Conservation (phyloP, 345 rosid genomes). For the Dipteronia sinensis region DNA sequence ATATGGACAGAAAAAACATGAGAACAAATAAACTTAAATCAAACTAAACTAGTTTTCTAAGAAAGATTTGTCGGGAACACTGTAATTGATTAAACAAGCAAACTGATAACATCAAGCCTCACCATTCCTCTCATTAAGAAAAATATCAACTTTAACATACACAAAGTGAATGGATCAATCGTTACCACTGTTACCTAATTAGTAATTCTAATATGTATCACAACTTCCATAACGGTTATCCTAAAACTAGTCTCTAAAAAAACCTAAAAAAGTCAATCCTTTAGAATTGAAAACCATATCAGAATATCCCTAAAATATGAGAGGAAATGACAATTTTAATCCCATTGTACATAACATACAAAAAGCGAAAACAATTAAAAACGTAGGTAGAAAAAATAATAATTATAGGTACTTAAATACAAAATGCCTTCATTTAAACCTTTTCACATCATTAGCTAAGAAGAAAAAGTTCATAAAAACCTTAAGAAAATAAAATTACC, state of each 20-base stretch:
- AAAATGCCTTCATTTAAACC: background rate
- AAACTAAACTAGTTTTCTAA: too few relatives aligned
- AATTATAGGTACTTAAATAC: slow-evolving; percentile 2
- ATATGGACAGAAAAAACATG: too few relatives aligned
- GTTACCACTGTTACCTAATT: background rate
- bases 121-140: background rate
- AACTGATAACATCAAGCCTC: too few relatives aligned
- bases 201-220: background rate
- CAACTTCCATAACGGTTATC: background rate
- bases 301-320: too few relatives aligned
- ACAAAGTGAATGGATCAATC: background rate
- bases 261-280: background rate
- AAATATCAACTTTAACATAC: background rate
- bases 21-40: too few relatives aligned
- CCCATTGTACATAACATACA: background rate
- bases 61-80: too few relatives aligned
- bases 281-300: background rate
- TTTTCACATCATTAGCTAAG: background rate
- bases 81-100: too few relatives aligned
- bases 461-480: background rate
- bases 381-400: background rate
- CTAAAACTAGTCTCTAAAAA: background rate
- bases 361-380: background rate
- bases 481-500: slow-evolving; percentile 43
- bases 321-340: background rate